A percentile compares a stretch with the other conserved stretches of the same genome.
phyloP scores from a whole-genome alignment of 306 rosid species.

The Sechiopsis laciniata region DNA sequence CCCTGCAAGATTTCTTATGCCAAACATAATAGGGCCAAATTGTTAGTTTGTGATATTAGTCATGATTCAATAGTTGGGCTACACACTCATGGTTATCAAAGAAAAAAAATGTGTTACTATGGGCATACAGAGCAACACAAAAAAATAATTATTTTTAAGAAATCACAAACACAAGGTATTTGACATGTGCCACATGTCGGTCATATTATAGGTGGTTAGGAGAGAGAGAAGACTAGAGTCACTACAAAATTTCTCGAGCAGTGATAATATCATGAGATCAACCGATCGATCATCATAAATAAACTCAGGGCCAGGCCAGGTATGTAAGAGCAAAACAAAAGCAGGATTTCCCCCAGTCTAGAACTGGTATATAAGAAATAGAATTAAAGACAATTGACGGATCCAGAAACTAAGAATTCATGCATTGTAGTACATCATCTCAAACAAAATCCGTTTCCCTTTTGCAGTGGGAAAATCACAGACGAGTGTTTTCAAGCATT shows the following conservation, averaged over 20 bases:
- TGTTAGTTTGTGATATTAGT: not conserved
- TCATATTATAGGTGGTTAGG: not conserved
- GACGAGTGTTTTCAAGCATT: too few relatives aligned
- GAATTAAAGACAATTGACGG: not conserved
- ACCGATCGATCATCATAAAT: not conserved
- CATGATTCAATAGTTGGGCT: not conserved
- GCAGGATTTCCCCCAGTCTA: not conserved
- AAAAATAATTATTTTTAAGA: not conserved
- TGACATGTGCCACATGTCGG: not conserved
- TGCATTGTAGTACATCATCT: not conserved
- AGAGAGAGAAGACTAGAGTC: not conserved
- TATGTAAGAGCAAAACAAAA: too few relatives aligned
- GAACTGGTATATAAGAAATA: not conserved
- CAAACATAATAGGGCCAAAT: conserved; percentile 6
- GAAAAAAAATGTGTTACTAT: not conserved
- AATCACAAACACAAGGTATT: not conserved
- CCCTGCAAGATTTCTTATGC: not conserved
- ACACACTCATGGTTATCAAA: not conserved
- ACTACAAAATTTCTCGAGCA: not conserved
- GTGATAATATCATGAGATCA: not conserved
- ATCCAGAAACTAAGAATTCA: not conserved
- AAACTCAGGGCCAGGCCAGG: not conserved
- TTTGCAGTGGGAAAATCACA: too few relatives aligned
- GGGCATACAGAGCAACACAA: not conserved
- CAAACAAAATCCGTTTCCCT: not conserved